Evolutionary conservation across 768 basidiomycete species (phyloP).

Genomic region (Epithele typhae): DNA sequence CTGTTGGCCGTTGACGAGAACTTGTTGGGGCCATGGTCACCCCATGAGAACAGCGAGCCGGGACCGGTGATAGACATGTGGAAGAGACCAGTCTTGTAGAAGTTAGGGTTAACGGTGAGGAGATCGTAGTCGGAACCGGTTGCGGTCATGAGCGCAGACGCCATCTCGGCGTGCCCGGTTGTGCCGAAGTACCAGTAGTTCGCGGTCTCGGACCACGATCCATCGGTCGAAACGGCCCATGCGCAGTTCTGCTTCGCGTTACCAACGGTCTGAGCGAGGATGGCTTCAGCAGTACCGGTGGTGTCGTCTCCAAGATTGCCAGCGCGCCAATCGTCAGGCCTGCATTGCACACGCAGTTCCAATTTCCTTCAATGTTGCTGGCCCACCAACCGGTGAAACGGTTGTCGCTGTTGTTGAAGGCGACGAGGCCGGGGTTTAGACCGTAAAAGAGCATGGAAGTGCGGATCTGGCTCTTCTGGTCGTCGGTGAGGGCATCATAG

Average conservation of each 20-base stretch:
- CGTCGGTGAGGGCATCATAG: conserved; percentile 73
- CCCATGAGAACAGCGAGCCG: conserved; percentile 81
- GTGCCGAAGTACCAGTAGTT: conserved; percentile 97
- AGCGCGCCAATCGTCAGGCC: conserved; percentile 88
- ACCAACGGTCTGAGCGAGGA: conserved; percentile 64
- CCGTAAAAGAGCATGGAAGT: conserved; percentile 75
- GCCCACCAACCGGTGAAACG: conserved; percentile 72
- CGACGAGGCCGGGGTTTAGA: conserved; percentile 52
- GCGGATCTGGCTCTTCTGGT: conserved; percentile 67
- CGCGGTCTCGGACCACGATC: conserved; percentile 90
- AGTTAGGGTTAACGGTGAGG: conserved; percentile 64
- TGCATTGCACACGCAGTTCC: conserved; percentile 96
- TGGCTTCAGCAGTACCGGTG: conserved; percentile 60
- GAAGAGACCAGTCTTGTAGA: conserved; percentile 69
- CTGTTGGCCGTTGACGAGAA: conserved; percentile 90
- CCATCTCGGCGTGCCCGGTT: conserved; percentile 87
- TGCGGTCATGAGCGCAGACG: conserved; percentile 75
- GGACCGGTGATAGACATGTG: conserved; percentile 88
- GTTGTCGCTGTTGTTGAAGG: conserved; percentile 19
- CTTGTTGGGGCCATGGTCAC: conserved; percentile 92
- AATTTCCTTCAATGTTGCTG: conserved; percentile 75
- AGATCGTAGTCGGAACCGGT: conserved; percentile 82
- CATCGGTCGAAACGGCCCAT: conserved; percentile 57
- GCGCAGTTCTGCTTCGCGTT: conserved; percentile 82
- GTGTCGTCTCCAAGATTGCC: conserved; percentile 85